phyloP scores from a whole-genome alignment of 106 monocot species.

The Iris macrosiphon region DNA sequence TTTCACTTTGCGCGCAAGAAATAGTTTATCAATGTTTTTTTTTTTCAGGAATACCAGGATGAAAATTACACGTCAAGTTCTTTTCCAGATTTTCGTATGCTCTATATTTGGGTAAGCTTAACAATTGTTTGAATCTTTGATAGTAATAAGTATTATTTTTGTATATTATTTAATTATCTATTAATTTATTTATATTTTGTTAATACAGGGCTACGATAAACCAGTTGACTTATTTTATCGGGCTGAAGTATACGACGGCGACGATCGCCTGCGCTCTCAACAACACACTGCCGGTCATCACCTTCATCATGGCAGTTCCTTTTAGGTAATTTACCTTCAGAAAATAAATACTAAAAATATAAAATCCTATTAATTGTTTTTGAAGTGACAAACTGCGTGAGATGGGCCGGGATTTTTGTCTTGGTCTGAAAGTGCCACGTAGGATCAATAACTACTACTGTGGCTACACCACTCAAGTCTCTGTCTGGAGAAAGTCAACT shows the following conservation, averaged over 20 bases:
- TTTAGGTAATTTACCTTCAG: slow-evolving; percentile 33
- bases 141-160: background rate
- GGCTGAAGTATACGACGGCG: slow-evolving; percentile 69
- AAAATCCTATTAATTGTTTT: too few relatives aligned
- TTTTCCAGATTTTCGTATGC: slow-evolving; percentile 70
- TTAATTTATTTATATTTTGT: slow-evolving; percentile 8
- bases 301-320: slow-evolving; percentile 73
- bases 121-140: background rate
- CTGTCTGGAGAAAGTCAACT: too few relatives aligned
- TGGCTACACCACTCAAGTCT: too few relatives aligned
- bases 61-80: slow-evolving; percentile 30
- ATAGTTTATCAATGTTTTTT: too few relatives aligned
- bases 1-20: too few relatives aligned
- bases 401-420: too few relatives aligned
- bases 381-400: too few relatives aligned
- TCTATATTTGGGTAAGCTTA: slow-evolving; percentile 72
- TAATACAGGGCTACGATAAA: slow-evolving; percentile 63
- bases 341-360: too few relatives aligned
- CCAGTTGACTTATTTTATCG: slow-evolving; percentile 63
- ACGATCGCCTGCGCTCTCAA: slow-evolving; percentile 75
- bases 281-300: slow-evolving; percentile 76
- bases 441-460: too few relatives aligned
- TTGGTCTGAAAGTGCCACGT: too few relatives aligned
- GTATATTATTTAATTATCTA: background rate
- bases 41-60: slow-evolving; percentile 38